Conservation (phyloP, 1,284 basidiomycete species). For the Ustilago bromivora region DNA sequence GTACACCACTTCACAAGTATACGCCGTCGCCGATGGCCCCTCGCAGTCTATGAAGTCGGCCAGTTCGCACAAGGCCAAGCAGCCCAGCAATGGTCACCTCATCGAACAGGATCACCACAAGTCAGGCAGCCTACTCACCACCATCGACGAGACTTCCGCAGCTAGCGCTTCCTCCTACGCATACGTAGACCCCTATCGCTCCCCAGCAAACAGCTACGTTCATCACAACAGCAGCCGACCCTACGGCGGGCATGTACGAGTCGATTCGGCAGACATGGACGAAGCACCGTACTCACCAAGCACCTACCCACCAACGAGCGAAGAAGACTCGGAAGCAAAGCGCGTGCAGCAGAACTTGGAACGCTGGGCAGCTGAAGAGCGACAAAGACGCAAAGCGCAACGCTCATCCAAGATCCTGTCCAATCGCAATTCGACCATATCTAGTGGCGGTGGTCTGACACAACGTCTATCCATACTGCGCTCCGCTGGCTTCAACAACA, state of each 20-base stretch:
- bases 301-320: conserved; percentile 53
- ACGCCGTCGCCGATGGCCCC: not conserved
- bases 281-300: conserved; percentile 29
- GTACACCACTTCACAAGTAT: not conserved
- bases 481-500: conserved; percentile 10
- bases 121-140: conserved; percentile 17
- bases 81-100: conserved; percentile 24
- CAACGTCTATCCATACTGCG: conserved; percentile 38
- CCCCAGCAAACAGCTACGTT: conserved; percentile 27
- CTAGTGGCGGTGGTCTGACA: conserved; percentile 16
- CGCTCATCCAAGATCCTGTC: conserved; percentile 42
- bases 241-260: conserved; percentile 10
- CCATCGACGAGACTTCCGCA: conserved; percentile 38
- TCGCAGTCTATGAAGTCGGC: conserved; percentile 12
- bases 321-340: conserved; percentile 54
- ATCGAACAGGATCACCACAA: conserved; percentile 23
- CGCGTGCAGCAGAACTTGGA: conserved; percentile 57
- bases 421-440: conserved; percentile 22
- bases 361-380: conserved; percentile 59
- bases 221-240: conserved; percentile 2
- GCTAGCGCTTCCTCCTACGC: conserved; percentile 15
- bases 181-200: conserved; percentile 6
- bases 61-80: conserved; percentile 22
- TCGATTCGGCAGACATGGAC: conserved; percentile 26
- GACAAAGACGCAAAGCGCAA: conserved; percentile 56